Evolutionary conservation across 106 monocot species (phyloP).

Genomic region (Cymbidium sinense): DNA sequence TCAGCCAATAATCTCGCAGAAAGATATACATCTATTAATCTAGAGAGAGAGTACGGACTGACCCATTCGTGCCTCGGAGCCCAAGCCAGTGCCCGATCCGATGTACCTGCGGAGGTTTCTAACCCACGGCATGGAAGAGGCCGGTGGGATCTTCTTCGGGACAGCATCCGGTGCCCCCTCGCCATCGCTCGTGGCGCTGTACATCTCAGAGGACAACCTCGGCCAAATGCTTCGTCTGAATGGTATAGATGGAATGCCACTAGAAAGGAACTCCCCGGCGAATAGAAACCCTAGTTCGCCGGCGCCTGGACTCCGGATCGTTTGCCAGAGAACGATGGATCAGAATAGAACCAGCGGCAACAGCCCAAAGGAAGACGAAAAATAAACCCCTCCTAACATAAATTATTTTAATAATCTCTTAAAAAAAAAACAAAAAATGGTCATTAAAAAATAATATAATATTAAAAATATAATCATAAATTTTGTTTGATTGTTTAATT

Average conservation of each 20-base stretch:
- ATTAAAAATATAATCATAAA: too few species aligned
- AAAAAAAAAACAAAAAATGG: too few species aligned
- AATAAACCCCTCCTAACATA: too few species aligned
- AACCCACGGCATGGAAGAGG: conserved; percentile 93
- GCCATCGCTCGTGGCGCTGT: conserved; percentile 64
- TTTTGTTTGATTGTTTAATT: too few species aligned
- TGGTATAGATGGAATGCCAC: neutral
- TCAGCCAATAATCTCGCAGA: neutral
- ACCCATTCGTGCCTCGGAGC: conserved; percentile 94
- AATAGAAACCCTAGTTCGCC: neutral
- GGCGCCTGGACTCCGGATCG: neutral
- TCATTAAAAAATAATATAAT: too few species aligned
- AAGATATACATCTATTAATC: too few species aligned
- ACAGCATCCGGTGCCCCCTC: conserved; percentile 42
- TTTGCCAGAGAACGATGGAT: neutral
- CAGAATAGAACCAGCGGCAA: too few species aligned
- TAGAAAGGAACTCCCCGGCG: neutral
- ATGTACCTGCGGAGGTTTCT: conserved; percentile 87
- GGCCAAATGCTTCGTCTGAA: neutral
- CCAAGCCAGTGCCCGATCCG: conserved; percentile 82
- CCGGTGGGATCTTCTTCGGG: conserved; percentile 71
- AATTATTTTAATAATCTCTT: too few species aligned
- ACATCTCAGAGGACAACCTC: conserved; percentile 33
- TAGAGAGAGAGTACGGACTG: neutral
- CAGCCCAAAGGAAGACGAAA: too few species aligned